Percentiles rank a stretch among this genome's conserved stretches.
These are phyloP conservation scores for Mycena vitilis DNA, from an alignment of 768 basidiomycete species.

Conservation along the genomic window DNA sequence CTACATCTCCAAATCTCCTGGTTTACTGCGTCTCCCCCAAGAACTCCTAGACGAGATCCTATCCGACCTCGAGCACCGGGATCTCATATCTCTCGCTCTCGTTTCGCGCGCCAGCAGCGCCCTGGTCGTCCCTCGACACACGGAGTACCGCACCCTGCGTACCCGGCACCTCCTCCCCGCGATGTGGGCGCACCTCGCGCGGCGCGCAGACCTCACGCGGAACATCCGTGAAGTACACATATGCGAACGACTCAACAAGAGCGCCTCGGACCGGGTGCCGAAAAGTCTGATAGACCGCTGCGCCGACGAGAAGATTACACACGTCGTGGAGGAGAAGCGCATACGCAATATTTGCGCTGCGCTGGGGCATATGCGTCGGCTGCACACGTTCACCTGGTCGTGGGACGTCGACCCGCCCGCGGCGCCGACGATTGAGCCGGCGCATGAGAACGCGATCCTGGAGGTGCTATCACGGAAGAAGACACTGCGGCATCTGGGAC, in stretches of 20 bases:
- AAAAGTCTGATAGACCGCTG: conserved; percentile 48
- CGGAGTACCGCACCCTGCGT: conserved; percentile 61
- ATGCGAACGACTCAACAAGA: conserved; percentile 51
- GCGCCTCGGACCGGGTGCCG: conserved; percentile 56
- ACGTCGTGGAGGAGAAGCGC: conserved; percentile 47
- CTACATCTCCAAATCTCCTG: conserved; percentile 5
- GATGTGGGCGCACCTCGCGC: conserved; percentile 64
- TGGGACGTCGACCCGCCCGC: conserved; percentile 43
- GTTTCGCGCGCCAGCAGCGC: conserved; percentile 51
- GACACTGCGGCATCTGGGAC: conserved; percentile 48
- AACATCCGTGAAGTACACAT: conserved; percentile 61
- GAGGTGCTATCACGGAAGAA: conserved; percentile 43
- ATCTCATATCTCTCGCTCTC: conserved; percentile 59
- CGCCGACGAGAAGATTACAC: conserved; percentile 38
- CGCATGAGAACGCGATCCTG: conserved; percentile 55
- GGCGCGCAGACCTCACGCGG: conserved; percentile 59
- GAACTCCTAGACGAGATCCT: conserved; percentile 63
- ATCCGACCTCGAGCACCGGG: conserved; percentile 55
- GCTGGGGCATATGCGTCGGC: conserved; percentile 53
- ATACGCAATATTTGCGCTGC: conserved; percentile 54
- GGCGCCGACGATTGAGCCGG: conserved; percentile 46
- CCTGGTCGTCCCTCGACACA: conserved; percentile 59
- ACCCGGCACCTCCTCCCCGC: conserved; percentile 52
- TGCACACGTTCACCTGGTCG: conserved; percentile 59
- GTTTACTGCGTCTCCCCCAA: conserved; percentile 52